Conservation (phyloP, 352 stramenopile species). For the Phytopythium delawarense region DNA sequence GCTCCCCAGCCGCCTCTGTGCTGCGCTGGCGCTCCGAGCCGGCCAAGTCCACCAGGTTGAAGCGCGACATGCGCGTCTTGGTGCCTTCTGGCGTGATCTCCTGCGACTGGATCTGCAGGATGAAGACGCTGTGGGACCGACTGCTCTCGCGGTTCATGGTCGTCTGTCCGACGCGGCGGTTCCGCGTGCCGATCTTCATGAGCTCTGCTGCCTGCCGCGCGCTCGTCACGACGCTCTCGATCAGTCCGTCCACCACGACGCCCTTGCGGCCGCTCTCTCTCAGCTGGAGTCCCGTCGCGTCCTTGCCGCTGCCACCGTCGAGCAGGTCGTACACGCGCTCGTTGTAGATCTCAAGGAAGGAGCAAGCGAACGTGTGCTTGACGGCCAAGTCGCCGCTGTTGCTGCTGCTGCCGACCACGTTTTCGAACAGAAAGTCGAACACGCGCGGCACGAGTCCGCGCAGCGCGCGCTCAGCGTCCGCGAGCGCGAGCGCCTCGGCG, state of each 20-base stretch:
- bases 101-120: conserved; percentile 71
- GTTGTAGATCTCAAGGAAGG: conserved; percentile 96
- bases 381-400: conserved; percentile 22
- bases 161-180: conserved; percentile 74
- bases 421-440: conserved; percentile 81
- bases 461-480: conserved; percentile 29
- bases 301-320: conserved; percentile 52
- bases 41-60: conserved; percentile 98
- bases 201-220: conserved; percentile 64
- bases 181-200: conserved; percentile 72
- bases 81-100: conserved; percentile 54
- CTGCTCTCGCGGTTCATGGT: conserved; percentile 86
- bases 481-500: conserved; percentile 21
- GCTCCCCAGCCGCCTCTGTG: conserved; percentile 93
- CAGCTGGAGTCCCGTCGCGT: conserved; percentile 54
- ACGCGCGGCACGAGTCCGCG: conserved; percentile 75
- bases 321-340: conserved; percentile 93
- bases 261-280: conserved; percentile 69
- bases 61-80: conserved; percentile 80
- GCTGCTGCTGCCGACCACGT: conserved; percentile 15
- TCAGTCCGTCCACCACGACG: conserved; percentile 73
- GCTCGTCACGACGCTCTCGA: conserved; percentile 66
- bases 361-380: conserved; percentile 72
- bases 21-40: conserved; percentile 96
- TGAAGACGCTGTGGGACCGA: conserved; percentile 84